These are phyloP conservation scores for Teratosphaeria epicoccoides DNA, from an alignment of 2,329 filamentous ascomycete genomes.

Conservation along the genomic window DNA sequence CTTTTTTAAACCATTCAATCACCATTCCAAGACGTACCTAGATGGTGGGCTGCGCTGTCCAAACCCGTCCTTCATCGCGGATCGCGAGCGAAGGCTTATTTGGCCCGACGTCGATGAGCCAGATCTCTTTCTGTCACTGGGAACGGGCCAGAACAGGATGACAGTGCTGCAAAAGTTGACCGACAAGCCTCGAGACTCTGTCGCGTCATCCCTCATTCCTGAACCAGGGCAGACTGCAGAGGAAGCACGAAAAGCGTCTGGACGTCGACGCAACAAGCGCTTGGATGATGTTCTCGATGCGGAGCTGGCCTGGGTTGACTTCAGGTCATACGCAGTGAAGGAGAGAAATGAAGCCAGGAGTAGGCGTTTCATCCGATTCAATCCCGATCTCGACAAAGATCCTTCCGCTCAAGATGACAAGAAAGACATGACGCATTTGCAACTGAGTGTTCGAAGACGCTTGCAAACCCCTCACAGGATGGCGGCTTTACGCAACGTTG, in stretches of 20 bases:
- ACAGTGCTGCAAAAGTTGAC: constrained; percentile 20
- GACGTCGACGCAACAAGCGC: constrained; percentile 15
- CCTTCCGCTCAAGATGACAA: constrained; percentile 28
- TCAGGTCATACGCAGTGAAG: constrained; percentile 20
- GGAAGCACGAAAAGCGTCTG: constrained; percentile 10
- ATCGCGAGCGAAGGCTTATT: constrained; percentile 32
- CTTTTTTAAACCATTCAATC: constrained; percentile 42
- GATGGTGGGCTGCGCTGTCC: constrained; percentile 42
- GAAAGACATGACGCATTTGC: constrained; percentile 22
- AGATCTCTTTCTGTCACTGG: constrained; percentile 26
- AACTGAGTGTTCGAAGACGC: constrained; percentile 23
- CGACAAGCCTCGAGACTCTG: constrained; percentile 12
- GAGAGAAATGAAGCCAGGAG: constrained; percentile 16
- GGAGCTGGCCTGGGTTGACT: constrained; percentile 27
- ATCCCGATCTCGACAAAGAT: constrained; percentile 23
- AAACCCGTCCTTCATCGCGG: constrained; percentile 42
- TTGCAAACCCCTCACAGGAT: constrained; percentile 20
- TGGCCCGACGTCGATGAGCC: constrained; percentile 26
- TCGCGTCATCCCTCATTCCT: constrained; percentile 1
- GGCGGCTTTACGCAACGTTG: constrained; percentile 23
- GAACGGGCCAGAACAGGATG: constrained; percentile 25
- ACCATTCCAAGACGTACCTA: constrained; percentile 38
- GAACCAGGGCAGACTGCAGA: constrained; percentile 4
- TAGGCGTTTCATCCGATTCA: constrained; percentile 26
- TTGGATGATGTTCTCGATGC: constrained; percentile 27